These are phyloP conservation scores for Dioscorea cayenensis DNA, from an alignment of 116 monocot genomes.

Conservation along the genomic window DNA sequence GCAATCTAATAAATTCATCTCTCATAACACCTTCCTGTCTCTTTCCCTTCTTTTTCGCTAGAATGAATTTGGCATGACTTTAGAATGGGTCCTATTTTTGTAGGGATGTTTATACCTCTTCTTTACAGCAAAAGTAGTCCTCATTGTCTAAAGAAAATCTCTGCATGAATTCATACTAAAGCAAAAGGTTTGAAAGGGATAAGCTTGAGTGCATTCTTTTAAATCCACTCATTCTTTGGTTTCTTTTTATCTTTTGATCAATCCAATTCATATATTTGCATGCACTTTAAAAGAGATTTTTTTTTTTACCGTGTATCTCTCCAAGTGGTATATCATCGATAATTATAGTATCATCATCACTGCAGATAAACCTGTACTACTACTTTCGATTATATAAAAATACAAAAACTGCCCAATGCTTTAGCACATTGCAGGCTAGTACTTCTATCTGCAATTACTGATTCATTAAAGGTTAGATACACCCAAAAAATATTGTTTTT, in stretches of 20 bases:
- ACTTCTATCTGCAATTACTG: too few species aligned
- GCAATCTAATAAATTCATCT: too few species aligned
- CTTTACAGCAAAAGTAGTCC: background rate
- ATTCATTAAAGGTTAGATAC: too few species aligned
- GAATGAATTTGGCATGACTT: background rate
- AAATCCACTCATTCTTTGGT: background rate
- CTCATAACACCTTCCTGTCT: too few species aligned
- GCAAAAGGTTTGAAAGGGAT: background rate
- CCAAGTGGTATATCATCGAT: background rate
- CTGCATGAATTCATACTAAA: background rate
- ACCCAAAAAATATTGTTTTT: too few species aligned
- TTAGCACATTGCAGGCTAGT: too few species aligned
- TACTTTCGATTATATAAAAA: too few species aligned
- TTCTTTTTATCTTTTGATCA: background rate
- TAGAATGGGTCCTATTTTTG: background rate
- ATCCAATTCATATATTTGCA: background rate
- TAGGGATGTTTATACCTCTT: background rate
- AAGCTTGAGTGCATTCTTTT: slow-evolving; percentile 1
- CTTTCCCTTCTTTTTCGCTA: background rate
- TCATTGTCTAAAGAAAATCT: slow-evolving; percentile 1
- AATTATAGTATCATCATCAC: background rate
- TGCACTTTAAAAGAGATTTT: background rate
- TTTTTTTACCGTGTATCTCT: background rate
- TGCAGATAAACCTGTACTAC: too few species aligned
- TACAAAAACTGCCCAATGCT: too few species aligned